These are phyloP conservation scores for Colletotrichum tropicale DNA, from an alignment of 2,329 filamentous ascomycete genomes.

Conservation along the genomic window DNA sequence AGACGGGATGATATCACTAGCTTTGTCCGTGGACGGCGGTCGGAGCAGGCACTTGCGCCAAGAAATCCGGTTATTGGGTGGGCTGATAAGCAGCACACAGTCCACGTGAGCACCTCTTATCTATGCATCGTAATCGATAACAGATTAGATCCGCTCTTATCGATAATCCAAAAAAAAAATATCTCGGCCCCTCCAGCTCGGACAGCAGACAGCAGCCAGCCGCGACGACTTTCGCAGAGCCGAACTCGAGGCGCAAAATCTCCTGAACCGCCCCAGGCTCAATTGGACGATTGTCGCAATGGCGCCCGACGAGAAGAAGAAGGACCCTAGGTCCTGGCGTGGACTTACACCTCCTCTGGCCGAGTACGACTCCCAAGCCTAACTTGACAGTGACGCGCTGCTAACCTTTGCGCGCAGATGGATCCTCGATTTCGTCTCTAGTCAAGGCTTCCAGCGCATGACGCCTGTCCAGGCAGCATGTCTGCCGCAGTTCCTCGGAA, in stretches of 20 bases:
- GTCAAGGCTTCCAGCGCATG: slow-evolving; percentile 86
- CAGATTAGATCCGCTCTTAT: not conserved
- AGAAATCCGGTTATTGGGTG: not conserved
- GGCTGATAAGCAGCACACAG: not conserved
- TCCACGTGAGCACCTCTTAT: not conserved
- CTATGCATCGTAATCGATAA: not conserved
- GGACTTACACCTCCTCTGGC: slow-evolving; percentile 42
- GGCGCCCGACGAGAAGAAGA: slow-evolving; percentile 42
- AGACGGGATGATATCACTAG: slow-evolving; percentile 17
- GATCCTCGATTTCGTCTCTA: slow-evolving; percentile 81
- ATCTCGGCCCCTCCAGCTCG: slow-evolving; percentile 15
- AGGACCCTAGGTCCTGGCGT: slow-evolving; percentile 52
- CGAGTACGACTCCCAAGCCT: slow-evolving; percentile 22
- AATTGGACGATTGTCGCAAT: slow-evolving; percentile 23
- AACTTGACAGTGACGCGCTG: slow-evolving; percentile 59
- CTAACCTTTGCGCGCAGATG: slow-evolving; percentile 80
- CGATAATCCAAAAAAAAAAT: slow-evolving; percentile 19
- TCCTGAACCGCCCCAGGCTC: not conserved
- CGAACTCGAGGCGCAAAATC: not conserved
- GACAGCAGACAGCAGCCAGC: not conserved
- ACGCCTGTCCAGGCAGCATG: slow-evolving; percentile 95
- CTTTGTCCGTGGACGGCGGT: slow-evolving; percentile 17
- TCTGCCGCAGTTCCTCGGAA: slow-evolving; percentile 84
- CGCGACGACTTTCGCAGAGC: not conserved
- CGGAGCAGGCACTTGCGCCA: slow-evolving; percentile 14